Evolutionary conservation across 352 stramenopile species (phyloP).

Genomic region (Nothophytophthora sp.): DNA sequence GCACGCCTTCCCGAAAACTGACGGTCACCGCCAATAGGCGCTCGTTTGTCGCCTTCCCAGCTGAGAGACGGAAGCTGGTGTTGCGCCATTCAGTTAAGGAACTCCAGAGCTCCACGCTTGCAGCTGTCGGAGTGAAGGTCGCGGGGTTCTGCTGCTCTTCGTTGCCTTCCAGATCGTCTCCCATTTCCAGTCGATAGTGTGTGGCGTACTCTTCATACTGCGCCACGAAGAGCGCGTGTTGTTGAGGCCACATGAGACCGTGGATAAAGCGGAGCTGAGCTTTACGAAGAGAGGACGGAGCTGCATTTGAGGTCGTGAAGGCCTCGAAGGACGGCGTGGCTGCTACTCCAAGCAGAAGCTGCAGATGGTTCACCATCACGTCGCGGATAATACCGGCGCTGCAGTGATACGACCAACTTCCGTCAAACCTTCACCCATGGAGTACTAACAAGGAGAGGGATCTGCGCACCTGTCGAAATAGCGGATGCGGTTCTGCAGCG

Average conservation of each 20-base stretch:
- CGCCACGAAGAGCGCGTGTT: constrained; percentile 8
- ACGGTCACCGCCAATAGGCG: constrained; percentile 25
- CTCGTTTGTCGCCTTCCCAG: constrained; percentile 34
- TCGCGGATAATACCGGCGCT: constrained; percentile 79
- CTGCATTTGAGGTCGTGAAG: neutral
- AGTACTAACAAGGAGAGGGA: too few relatives aligned
- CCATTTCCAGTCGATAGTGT: constrained; percentile 28
- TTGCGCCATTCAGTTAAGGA: constrained; percentile 25
- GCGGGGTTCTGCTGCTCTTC: neutral
- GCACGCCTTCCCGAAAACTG: constrained; percentile 13
- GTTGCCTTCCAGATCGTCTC: neutral
- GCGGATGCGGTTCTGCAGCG: constrained; percentile 50
- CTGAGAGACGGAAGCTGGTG: constrained; percentile 42
- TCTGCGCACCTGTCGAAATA: constrained; percentile 81
- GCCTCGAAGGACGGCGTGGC: constrained; percentile 31
- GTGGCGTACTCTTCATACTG: constrained; percentile 39
- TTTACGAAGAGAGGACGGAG: neutral
- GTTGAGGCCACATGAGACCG: constrained; percentile 4
- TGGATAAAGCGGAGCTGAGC: constrained; percentile 22
- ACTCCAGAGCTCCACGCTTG: constrained; percentile 31
- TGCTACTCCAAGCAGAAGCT: constrained; percentile 49
- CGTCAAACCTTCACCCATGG: too few relatives aligned
- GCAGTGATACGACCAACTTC: too few relatives aligned
- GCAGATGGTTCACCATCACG: constrained; percentile 84
- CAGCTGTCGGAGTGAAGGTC: constrained; percentile 33